Percentiles rank a stretch among this genome's conserved stretches.
Conservation (phyloP, 2,329 filamentous ascomycete species). For the Phyllosticta paracitricarpa region DNA sequence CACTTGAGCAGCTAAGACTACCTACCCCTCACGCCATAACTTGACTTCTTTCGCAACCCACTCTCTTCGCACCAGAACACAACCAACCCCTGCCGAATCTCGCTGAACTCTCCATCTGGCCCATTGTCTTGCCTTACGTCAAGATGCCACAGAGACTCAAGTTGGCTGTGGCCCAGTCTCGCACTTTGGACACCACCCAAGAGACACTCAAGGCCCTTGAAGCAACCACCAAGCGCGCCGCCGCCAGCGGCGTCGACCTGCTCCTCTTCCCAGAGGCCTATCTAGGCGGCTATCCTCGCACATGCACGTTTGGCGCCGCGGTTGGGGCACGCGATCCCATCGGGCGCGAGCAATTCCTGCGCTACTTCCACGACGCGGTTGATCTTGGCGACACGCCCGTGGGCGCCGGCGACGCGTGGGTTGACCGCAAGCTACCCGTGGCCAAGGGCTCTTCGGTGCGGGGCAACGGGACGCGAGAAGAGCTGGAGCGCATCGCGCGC, state of each 20-base stretch:
- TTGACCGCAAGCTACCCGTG: constrained; percentile 49
- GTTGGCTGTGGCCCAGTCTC: constrained; percentile 40
- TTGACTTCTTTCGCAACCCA: neutral
- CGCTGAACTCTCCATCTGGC: neutral
- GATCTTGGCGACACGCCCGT: constrained; percentile 71
- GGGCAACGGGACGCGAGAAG: constrained; percentile 70
- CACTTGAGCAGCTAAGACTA: neutral
- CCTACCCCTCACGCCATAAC: neutral
- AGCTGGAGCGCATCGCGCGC: constrained; percentile 62
- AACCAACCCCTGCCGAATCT: neutral
- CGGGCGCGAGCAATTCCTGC: constrained; percentile 72
- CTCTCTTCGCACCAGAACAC: neutral
- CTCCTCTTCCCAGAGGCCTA: constrained; percentile 89
- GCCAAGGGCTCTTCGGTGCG: constrained; percentile 39
- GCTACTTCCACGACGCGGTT: constrained; percentile 68
- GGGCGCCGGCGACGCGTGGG: constrained; percentile 65
- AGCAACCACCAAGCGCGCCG: constrained; percentile 53
- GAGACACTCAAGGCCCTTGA: constrained; percentile 59
- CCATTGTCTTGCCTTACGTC: neutral
- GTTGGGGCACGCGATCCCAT: constrained; percentile 58
- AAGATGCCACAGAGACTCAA: constrained; percentile 36
- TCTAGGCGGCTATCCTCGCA: constrained; percentile 82
- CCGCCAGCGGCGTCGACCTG: constrained; percentile 50
- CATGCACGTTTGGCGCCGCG: constrained; percentile 63
- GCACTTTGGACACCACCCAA: constrained; percentile 36